phyloP scores from a whole-genome alignment of 192 early-diverging fungal species.

The Backusella mclennaniae region DNA sequence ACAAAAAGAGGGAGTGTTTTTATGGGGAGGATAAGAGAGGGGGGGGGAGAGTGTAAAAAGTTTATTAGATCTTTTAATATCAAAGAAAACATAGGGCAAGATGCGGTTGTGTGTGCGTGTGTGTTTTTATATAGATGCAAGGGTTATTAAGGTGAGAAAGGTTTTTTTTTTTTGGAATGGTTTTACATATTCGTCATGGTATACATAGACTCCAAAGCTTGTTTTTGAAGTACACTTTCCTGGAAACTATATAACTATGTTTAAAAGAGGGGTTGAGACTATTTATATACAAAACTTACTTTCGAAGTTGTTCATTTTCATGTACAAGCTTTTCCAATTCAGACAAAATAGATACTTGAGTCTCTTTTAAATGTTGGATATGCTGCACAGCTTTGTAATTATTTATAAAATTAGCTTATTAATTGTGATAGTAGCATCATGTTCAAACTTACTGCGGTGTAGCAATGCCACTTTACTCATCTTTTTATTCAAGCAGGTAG shows the following conservation, averaged over 20 bases:
- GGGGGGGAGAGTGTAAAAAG: not conserved
- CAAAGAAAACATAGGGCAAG: not conserved
- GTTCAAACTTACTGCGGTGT: conserved; percentile 34
- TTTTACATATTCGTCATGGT: conserved; percentile 26
- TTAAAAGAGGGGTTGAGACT: not conserved
- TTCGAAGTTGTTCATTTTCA: conserved; percentile 39
- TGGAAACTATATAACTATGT: conserved; percentile 22
- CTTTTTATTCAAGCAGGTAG: conserved; percentile 36
- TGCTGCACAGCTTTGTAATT: conserved; percentile 35
- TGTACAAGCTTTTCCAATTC: conserved; percentile 34
- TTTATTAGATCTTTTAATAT: not conserved
- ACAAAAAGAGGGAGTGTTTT: not conserved
- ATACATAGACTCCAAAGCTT: conserved; percentile 40
- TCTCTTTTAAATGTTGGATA: conserved; percentile 45
- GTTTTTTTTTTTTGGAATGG: not conserved
- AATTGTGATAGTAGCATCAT: not conserved
- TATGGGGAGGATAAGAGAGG: not conserved
- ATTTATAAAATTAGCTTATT: not conserved
- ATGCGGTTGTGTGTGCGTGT: not conserved
- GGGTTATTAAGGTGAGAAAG: not conserved
- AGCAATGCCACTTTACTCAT: conserved; percentile 40
- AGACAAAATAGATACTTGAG: conserved; percentile 36
- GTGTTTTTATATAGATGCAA: not conserved
- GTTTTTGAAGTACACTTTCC: conserved; percentile 36
- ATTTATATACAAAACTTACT: conserved; percentile 18